Conservation (phyloP, 129 eudicot species). For the Centella asiatica region DNA sequence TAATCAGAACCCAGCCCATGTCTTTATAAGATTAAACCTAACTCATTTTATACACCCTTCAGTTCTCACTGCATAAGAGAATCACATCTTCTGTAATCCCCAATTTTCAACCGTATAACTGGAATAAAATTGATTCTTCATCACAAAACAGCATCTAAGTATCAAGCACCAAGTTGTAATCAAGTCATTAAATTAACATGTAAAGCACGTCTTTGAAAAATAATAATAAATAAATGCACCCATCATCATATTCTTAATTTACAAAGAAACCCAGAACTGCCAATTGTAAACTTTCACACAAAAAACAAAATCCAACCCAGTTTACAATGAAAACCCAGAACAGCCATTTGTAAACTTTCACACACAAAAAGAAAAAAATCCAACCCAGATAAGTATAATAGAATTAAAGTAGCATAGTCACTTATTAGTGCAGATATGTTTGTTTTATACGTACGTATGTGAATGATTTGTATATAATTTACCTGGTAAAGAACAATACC, state of each 20-base stretch:
- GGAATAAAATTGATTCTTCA: background rate
- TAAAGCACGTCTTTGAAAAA: too few species aligned
- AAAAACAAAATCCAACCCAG: background rate
- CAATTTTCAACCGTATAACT: background rate
- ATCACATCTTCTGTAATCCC: background rate
- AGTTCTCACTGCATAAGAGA: background rate
- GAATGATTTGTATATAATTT: background rate
- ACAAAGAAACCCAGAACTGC: background rate
- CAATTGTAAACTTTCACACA: background rate
- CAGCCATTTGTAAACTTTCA: background rate
- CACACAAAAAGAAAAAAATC: too few species aligned
- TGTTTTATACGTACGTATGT: background rate
- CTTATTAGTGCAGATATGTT: too few species aligned
- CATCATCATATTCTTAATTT: background rate
- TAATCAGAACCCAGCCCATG: too few species aligned
- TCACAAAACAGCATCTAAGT: too few species aligned
- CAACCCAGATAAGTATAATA: too few species aligned
- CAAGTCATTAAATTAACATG: too few species aligned
- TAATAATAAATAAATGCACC: too few species aligned
- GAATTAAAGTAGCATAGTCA: too few species aligned
- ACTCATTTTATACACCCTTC: too few species aligned
- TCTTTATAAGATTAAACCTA: too few species aligned
- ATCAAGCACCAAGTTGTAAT: too few species aligned
- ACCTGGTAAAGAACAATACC: conserved; percentile 41
- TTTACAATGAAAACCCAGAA: background rate